Conservation (phyloP, 2,329 filamentous ascomycete genomes). For the Periconia sp. region DNA sequence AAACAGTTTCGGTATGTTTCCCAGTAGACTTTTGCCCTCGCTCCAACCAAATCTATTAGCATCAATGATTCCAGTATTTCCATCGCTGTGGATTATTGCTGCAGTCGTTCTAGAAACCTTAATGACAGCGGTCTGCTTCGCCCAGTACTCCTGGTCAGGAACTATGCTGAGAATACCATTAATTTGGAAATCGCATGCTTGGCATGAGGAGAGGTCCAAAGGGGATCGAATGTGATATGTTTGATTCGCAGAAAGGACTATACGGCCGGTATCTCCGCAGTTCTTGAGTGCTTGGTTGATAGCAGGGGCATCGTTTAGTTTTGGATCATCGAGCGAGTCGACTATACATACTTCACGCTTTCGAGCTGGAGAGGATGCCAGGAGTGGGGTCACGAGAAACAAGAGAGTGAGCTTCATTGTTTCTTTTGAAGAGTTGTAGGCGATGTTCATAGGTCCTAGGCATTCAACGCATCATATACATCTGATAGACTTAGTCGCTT, state of each 20-base stretch:
- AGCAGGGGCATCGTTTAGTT: slow-evolving; percentile 52
- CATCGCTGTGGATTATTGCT: slow-evolving; percentile 49
- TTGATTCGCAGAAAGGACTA: slow-evolving; percentile 49
- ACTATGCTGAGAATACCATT: slow-evolving; percentile 53
- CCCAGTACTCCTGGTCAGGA: slow-evolving; percentile 51
- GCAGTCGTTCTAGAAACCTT: slow-evolving; percentile 46
- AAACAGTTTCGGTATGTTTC: slow-evolving; percentile 13
- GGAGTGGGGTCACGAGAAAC: neutral
- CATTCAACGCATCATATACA: too few species aligned
- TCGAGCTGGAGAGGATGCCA: neutral
- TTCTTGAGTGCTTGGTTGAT: slow-evolving; percentile 50
- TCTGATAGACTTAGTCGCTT: too few species aligned
- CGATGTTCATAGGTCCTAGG: too few species aligned
- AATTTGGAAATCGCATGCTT: slow-evolving; percentile 54
- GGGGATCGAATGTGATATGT: slow-evolving; percentile 54
- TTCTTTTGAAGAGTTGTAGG: too few species aligned
- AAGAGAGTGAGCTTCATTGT: too few species aligned
- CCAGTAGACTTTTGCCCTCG: neutral
- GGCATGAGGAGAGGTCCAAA: slow-evolving; percentile 51
- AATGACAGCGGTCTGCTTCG: slow-evolving; percentile 43
- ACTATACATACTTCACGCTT: slow-evolving; percentile 41
- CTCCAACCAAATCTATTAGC: slow-evolving; percentile 41
- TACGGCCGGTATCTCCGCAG: slow-evolving; percentile 54
- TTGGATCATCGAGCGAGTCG: slow-evolving; percentile 32
- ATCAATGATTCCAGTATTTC: slow-evolving; percentile 52